Conservation (phyloP, 108 stramenopile genomes). For the Skeletonema menzelii region DNA sequence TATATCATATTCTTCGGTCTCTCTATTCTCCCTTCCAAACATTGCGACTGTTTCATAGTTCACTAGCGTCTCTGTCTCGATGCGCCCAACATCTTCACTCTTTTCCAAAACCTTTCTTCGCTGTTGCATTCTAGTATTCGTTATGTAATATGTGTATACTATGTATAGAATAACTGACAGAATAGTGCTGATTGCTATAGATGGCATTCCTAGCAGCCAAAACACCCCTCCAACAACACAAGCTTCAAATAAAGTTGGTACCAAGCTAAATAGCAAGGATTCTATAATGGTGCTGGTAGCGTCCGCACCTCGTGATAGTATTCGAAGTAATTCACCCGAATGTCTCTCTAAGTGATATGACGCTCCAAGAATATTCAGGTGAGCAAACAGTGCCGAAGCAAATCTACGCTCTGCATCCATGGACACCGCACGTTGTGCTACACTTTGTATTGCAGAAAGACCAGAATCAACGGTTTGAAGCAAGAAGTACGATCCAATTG, state of each 20-base stretch:
- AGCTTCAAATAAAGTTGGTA: conserved; percentile 47
- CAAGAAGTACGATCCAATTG: conserved; percentile 32
- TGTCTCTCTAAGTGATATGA: conserved; percentile 49
- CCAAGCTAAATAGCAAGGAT: conserved; percentile 33
- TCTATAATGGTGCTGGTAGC: conserved; percentile 35
- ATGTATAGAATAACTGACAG: conserved; percentile 26
- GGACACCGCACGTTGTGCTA: conserved; percentile 32
- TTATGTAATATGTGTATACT: conserved; percentile 30
- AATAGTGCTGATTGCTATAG: conserved; percentile 33
- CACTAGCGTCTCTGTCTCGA: conserved; percentile 48
- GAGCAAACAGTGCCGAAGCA: conserved; percentile 29
- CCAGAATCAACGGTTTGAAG: conserved; percentile 21
- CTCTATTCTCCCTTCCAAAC: conserved; percentile 45
- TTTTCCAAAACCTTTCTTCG: conserved; percentile 38
- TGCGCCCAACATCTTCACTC: conserved; percentile 44
- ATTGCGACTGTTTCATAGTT: conserved; percentile 56
- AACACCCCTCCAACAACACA: conserved; percentile 36
- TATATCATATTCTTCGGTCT: conserved; percentile 30
- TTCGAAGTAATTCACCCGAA: conserved; percentile 38
- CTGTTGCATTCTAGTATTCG: conserved; percentile 31
- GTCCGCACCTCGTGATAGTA: conserved; percentile 40
- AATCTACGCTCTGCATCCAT: conserved; percentile 50
- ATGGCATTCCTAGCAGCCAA: conserved; percentile 40
- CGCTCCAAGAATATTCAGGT: conserved; percentile 31
- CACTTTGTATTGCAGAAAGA: conserved; percentile 19